Base-by-base conservation (phyloP, 2,329 filamentous ascomycete species). In the Fusarium albosuccineum region DNA sequence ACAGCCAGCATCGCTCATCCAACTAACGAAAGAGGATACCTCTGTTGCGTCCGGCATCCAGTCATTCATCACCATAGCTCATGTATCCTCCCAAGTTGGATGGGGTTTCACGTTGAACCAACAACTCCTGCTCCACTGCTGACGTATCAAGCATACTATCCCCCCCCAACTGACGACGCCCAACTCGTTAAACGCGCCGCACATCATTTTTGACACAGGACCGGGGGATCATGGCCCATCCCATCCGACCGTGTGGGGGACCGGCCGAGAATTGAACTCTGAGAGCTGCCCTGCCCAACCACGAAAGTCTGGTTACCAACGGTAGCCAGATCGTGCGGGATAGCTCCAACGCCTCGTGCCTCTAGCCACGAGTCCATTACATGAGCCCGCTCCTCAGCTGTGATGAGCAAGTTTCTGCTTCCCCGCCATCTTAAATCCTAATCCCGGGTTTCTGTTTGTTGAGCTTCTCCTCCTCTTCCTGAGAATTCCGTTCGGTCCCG, bases 171-270 rank as follows among this genome's bases (percentile, higher is more conserved):
- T 58, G 54, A 42, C 29, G 33, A 45, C 34, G 37, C 37, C 22
- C 49, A 52, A 26, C 34, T 51, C 26, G 49, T 39, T 61, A 14
- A 27, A 66, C 16, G 44, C 45, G 53, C 58, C 53, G 66, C 51
- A 46, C 45, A 60, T 22, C 30, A 33, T 33, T 33, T 48, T 50
- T 50, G 39, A 34, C 27, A 55, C 27, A 40, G 44, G 48, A 10
- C 22, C 36, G 26, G 50, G 40, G 46, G 48, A 54, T 22, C 39
- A 48, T 54, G 57, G 53, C 45, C 46, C 29, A 37, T 30, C 16
- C 52, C 51, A 64, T 63, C 62, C 48, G 55, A 45, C 62, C 40
- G 62, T 68, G 66, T 68, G 66, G 66, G 66, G 66, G 66, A 57
- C 51, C 30, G 50, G 39, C 66, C 66, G 50, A 68, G 46, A 39